Evolutionary conservation across 2,329 filamentous ascomycete species (phyloP).

Genomic region (Colletotrichum trifolii): DNA sequence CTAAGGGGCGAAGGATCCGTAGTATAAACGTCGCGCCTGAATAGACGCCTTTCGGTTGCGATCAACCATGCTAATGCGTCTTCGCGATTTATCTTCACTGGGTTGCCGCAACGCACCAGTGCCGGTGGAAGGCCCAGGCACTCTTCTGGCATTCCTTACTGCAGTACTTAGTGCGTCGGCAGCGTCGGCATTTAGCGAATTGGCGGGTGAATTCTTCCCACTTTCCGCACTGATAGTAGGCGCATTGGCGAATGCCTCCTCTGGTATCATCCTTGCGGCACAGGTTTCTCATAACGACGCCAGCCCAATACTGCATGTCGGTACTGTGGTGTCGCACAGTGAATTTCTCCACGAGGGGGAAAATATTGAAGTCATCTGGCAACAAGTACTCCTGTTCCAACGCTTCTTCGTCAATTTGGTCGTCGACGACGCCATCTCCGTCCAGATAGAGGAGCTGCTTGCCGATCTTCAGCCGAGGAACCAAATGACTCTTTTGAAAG

Average conservation of each 20-base stretch:
- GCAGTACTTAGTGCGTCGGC: slow-evolving; percentile 97
- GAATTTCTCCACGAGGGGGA: slow-evolving; percentile 97
- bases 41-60: slow-evolving; percentile 21
- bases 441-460: slow-evolving; percentile 86
- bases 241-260: slow-evolving; percentile 95
- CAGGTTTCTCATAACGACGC: slow-evolving; percentile 97
- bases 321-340: slow-evolving; percentile 94
- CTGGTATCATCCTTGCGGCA: slow-evolving; percentile 97
- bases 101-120: slow-evolving; percentile 90
- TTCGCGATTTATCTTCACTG: slow-evolving; percentile 50
- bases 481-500: slow-evolving; percentile 94
- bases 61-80: slow-evolving; percentile 35
- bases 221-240: slow-evolving; percentile 97
- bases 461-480: slow-evolving; percentile 90
- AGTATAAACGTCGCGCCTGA: slow-evolving; percentile 34
- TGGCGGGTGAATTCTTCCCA: slow-evolving; percentile 98
- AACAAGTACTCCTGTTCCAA: slow-evolving; percentile 89
- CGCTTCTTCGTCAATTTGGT: slow-evolving; percentile 66
- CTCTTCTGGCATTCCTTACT: slow-evolving; percentile 99
- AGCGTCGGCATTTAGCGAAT: slow-evolving; percentile 97
- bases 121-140: slow-evolving; percentile 97
- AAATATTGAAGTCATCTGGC: slow-evolving; percentile 97
- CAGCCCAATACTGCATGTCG: slow-evolving; percentile 99
- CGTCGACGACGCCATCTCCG: slow-evolving; percentile 65
- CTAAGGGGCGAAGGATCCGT: slow-evolving; percentile 35